phyloP scores from a whole-genome alignment of 2,329 filamentous ascomycete genomes.

The Emmonsiellopsis sp. region DNA sequence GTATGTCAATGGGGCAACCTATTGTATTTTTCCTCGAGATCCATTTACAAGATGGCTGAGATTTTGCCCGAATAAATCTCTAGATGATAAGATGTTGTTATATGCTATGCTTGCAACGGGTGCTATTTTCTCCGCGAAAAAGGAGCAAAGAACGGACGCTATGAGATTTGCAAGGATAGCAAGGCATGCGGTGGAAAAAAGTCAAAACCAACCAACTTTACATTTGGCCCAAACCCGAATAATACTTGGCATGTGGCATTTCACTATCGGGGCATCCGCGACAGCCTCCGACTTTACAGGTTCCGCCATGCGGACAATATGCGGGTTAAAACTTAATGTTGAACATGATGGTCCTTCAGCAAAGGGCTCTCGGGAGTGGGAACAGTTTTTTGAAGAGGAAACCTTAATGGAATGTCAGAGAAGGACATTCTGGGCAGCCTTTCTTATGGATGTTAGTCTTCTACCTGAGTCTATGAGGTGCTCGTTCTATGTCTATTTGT shows the following conservation, averaged over 20 bases:
- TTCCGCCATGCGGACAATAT: constrained; percentile 51
- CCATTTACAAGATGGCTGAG: constrained; percentile 49
- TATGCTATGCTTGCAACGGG: constrained; percentile 53
- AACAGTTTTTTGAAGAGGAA: constrained; percentile 49
- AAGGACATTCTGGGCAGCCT: constrained; percentile 64
- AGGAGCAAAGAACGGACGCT: constrained; percentile 32
- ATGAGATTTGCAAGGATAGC: constrained; percentile 47
- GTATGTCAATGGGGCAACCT: constrained; percentile 47
- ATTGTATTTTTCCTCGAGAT: constrained; percentile 47
- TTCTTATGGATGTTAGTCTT: constrained; percentile 54
- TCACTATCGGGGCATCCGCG: constrained; percentile 50
- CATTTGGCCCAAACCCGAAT: constrained; percentile 60
- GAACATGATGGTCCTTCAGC: constrained; percentile 46
- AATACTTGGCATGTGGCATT: constrained; percentile 58
- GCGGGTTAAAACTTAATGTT: constrained; percentile 53
- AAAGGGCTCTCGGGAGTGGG: constrained; percentile 31
- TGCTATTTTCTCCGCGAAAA: constrained; percentile 44
- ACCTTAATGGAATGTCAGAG: constrained; percentile 58
- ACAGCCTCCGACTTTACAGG: constrained; percentile 58
- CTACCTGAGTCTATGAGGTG: background rate
- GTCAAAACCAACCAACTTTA: constrained; percentile 46
- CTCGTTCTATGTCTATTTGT: background rate
- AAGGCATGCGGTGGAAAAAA: constrained; percentile 46
- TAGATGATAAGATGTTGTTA: constrained; percentile 50
- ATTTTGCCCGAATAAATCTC: constrained; percentile 38